Percentiles rank a stretch among this genome's conserved stretches.
These are phyloP conservation scores for Gardenia jasminoides DNA, from an alignment of 257 asterid genomes.

Conservation along the genomic window DNA sequence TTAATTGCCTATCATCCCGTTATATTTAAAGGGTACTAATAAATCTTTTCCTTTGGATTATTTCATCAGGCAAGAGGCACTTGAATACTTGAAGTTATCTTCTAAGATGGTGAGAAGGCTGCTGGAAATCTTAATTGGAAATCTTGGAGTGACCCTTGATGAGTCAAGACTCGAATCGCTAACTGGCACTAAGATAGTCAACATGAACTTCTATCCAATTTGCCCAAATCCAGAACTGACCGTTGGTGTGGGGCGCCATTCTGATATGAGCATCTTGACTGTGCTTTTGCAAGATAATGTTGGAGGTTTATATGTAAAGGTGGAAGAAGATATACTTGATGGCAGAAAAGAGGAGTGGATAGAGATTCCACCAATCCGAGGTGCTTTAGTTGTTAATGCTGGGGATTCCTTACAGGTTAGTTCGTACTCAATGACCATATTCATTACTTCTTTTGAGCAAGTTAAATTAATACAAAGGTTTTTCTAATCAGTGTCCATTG, in stretches of 20 bases:
- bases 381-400: conserved; percentile 35
- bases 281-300: conserved; percentile 40
- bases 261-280: conserved; percentile 41
- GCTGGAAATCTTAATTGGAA: conserved; percentile 25
- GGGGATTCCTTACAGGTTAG: conserved; percentile 41
- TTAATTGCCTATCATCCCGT: no score
- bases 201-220: conserved; percentile 39
- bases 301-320: conserved; percentile 44
- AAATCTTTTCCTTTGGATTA: no score
- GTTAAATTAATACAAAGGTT: no score
- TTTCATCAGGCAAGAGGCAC: conserved; percentile 24
- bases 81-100: conserved; percentile 33
- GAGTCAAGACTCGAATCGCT: conserved; percentile 23
- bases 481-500: no score
- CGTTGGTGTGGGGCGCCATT: conserved; percentile 40
- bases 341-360: conserved; percentile 30
- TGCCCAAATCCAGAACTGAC: conserved; percentile 45
- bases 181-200: conserved; percentile 29
- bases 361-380: conserved; percentile 37
- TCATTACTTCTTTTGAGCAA: no score
- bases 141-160: conserved; percentile 25
- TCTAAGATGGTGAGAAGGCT: conserved; percentile 28
- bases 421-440: not conserved
- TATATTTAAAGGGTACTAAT: no score
- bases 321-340: conserved; percentile 17